Evolutionary conservation across 2,329 filamentous ascomycete species (phyloP).

Genomic region (Aspergillus calidoustus): DNA sequence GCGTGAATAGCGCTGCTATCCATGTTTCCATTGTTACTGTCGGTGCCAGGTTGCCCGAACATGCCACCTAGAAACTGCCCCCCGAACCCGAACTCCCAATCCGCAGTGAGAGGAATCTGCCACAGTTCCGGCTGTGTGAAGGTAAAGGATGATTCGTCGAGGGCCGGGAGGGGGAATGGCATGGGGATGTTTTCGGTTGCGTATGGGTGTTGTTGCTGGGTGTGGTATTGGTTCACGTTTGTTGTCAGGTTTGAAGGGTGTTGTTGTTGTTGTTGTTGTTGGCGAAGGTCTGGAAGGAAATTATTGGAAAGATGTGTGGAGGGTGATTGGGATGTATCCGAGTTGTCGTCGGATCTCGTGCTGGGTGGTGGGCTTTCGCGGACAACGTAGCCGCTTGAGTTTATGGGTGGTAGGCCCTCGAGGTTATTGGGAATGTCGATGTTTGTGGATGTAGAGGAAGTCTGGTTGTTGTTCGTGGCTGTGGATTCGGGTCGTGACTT

Average conservation of each 20-base stretch:
- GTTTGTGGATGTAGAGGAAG: slow-evolving; percentile 13
- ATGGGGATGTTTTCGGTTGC: slow-evolving; percentile 11
- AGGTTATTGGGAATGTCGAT: slow-evolving; percentile 31
- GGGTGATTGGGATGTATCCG: background rate
- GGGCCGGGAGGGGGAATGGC: slow-evolving; percentile 28
- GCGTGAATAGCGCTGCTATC: background rate
- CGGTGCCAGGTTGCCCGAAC: slow-evolving; percentile 19
- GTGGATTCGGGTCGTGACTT: slow-evolving; percentile 7
- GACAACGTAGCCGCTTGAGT: slow-evolving; percentile 40
- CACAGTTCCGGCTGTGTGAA: slow-evolving; percentile 67
- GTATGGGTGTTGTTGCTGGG: background rate
- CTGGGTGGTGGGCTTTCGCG: slow-evolving; percentile 28
- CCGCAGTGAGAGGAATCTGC: slow-evolving; percentile 86
- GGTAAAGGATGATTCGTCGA: slow-evolving; percentile 10
- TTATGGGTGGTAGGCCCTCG: slow-evolving; percentile 37
- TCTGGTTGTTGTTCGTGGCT: slow-evolving; percentile 14
- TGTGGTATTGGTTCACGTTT: background rate
- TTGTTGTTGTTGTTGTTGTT: background rate
- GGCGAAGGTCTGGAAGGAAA: background rate
- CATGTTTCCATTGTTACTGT: background rate
- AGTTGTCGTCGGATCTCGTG: background rate
- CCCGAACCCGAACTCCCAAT: slow-evolving; percentile 66
- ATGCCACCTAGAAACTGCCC: slow-evolving; percentile 32
- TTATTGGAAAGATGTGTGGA: slow-evolving; percentile 1
- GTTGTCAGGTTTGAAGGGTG: background rate